Conservation (phyloP, 1,284 basidiomycete genomes). For the Ceratobasidium sp. region DNA sequence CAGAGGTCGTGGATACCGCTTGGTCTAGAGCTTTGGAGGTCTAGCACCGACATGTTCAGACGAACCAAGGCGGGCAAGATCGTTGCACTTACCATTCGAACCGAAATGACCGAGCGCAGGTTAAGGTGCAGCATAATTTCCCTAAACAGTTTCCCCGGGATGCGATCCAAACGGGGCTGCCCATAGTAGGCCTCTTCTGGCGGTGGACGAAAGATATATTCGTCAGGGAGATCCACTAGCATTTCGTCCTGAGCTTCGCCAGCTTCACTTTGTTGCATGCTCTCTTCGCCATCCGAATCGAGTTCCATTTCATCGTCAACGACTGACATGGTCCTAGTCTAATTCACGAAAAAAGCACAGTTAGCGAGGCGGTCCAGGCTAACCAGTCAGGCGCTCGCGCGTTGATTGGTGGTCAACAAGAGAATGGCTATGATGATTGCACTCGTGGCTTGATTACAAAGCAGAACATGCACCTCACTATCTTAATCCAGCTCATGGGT, state of each 20-base stretch:
- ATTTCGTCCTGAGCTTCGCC: not conserved
- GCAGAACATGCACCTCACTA: not conserved
- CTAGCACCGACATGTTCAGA: not conserved
- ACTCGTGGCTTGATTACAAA: constrained; percentile 35
- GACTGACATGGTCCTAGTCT: not conserved
- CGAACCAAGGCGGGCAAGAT: not conserved
- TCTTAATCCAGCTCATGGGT: constrained; percentile 6
- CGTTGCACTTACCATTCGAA: constrained; percentile 3
- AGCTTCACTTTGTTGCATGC: not conserved
- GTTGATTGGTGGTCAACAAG: constrained; percentile 9
- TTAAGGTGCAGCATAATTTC: not conserved
- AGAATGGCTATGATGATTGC: not conserved
- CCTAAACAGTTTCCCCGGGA: not conserved
- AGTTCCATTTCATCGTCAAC: not conserved
- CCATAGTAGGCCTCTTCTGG: constrained; percentile 14
- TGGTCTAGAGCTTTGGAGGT: constrained; percentile 8
- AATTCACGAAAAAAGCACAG: too few species aligned
- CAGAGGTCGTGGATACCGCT: not conserved
- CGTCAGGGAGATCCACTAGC: not conserved
- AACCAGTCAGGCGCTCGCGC: too few species aligned
- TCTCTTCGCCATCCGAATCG: not conserved
- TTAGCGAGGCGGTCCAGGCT: too few species aligned
- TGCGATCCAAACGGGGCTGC: constrained; percentile 9
- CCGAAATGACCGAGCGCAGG: not conserved
- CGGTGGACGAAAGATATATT: not conserved